Percentiles rank a stretch among this genome's conserved stretches.
These are phyloP conservation scores for Phytophthora tentaculata DNA, from an alignment of 352 stramenopile species.

Conservation along the genomic window DNA sequence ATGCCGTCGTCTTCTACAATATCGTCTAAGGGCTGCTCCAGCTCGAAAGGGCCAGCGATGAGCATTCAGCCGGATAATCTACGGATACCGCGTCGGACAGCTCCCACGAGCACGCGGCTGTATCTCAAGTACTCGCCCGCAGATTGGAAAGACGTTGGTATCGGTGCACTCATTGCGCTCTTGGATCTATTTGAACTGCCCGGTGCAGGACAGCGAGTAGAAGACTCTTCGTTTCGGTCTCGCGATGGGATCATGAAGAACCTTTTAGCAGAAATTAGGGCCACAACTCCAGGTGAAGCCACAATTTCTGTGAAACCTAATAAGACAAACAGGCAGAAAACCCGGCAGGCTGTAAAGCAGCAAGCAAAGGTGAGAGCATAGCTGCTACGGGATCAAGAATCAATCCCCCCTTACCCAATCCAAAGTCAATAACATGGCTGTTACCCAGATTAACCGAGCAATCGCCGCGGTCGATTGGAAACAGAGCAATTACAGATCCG, in stretches of 20 bases:
- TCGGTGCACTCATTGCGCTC: conserved; percentile 61
- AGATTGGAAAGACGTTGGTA: conserved; percentile 75
- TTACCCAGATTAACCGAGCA: too few relatives aligned
- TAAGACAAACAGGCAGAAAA: conserved; percentile 18
- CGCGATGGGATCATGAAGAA: conserved; percentile 59
- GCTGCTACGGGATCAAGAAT: background rate
- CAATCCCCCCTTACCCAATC: too few relatives aligned
- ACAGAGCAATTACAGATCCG: too few relatives aligned
- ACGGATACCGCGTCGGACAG: conserved; percentile 20
- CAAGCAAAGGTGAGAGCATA: conserved; percentile 20
- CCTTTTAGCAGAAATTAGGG: conserved; percentile 54
- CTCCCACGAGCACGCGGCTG: conserved; percentile 36
- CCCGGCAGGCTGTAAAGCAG: conserved; percentile 21
- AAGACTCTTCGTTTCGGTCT: conserved; percentile 60
- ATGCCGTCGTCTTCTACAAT: conserved; percentile 18
- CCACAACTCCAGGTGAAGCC: conserved; percentile 10
- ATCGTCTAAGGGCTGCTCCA: conserved; percentile 9
- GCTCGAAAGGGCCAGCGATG: conserved; percentile 18
- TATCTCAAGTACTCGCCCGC: conserved; percentile 73
- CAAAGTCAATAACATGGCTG: too few relatives aligned
- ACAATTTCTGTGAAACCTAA: conserved; percentile 6
- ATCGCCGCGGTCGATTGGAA: too few relatives aligned
- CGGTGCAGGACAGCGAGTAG: conserved; percentile 26
- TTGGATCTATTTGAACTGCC: conserved; percentile 69
- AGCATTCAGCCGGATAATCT: conserved; percentile 11